Percentiles rank a stretch among this genome's conserved stretches.
Conservation (phyloP, 495 filamentous ascomycete species). For the Aspergillus coremiiformis region DNA sequence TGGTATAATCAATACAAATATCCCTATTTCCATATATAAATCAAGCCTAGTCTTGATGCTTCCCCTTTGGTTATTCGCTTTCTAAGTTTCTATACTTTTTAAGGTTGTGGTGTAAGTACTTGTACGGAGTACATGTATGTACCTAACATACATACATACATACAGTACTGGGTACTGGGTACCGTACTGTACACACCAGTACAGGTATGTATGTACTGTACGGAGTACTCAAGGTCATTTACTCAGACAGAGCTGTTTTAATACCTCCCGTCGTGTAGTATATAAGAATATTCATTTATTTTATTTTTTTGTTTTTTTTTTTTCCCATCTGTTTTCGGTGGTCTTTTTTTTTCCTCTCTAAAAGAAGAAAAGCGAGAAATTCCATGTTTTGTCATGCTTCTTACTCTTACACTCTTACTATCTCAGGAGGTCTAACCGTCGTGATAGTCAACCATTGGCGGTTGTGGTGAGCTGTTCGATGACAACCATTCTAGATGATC, state of each 20-base stretch:
- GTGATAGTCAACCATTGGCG: background rate
- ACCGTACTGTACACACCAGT: background rate
- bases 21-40: background rate
- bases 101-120: background rate
- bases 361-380: too few species aligned
- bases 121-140: background rate
- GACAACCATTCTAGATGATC: constrained; percentile 11
- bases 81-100: too few species aligned
- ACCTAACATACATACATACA: background rate
- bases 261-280: background rate
- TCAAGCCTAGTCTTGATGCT: background rate
- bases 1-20: background rate
- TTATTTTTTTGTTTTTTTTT: constrained; percentile 2
- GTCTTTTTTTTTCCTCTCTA: too few species aligned
- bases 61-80: background rate
- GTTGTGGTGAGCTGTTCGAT: constrained; percentile 17
- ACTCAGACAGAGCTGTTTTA: background rate
- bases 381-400: too few species aligned
- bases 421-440: background rate
- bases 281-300: constrained; percentile 1
- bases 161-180: background rate
- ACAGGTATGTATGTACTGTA: background rate
- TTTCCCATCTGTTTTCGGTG: too few species aligned
- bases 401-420: too few species aligned
- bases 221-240: background rate